phyloP scores from a whole-genome alignment of 352 stramenopile species.

The Globisporangium radiosum region DNA sequence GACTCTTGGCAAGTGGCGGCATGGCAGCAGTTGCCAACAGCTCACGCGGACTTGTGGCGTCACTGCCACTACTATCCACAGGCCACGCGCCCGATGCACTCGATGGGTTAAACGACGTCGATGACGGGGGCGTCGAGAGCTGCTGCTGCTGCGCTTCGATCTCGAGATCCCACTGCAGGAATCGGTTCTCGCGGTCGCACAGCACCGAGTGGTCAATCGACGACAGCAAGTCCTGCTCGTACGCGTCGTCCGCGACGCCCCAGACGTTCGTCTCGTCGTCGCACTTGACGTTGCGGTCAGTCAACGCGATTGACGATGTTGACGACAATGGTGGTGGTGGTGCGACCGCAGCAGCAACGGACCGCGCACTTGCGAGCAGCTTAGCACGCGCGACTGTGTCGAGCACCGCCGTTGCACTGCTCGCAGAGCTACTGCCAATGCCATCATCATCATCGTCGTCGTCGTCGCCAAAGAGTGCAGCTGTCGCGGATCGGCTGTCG shows the following conservation, averaged over 20 bases:
- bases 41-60: constrained; percentile 33
- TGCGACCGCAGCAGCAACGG: constrained; percentile 8
- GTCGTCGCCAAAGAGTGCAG: constrained; percentile 43
- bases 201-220: constrained; percentile 77
- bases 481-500: constrained; percentile 43
- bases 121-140: constrained; percentile 13
- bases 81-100: constrained; percentile 16
- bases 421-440: neutral
- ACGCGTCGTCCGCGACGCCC: constrained; percentile 65
- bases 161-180: constrained; percentile 69
- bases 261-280: constrained; percentile 50
- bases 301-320: neutral
- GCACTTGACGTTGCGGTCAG: constrained; percentile 34
- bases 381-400: constrained; percentile 28
- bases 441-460: constrained; percentile 20
- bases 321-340: constrained; percentile 1
- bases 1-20: constrained; percentile 22
- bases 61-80: neutral
- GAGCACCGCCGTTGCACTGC: constrained; percentile 2
- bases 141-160: constrained; percentile 36
- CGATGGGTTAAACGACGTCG: constrained; percentile 8
- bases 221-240: constrained; percentile 62
- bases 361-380: constrained; percentile 12
- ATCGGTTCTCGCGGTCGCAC: constrained; percentile 78
- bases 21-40: constrained; percentile 19